These are phyloP conservation scores for Sphaerulina populicola DNA, from an alignment of 2,329 filamentous ascomycete species.

Conservation along the genomic window DNA sequence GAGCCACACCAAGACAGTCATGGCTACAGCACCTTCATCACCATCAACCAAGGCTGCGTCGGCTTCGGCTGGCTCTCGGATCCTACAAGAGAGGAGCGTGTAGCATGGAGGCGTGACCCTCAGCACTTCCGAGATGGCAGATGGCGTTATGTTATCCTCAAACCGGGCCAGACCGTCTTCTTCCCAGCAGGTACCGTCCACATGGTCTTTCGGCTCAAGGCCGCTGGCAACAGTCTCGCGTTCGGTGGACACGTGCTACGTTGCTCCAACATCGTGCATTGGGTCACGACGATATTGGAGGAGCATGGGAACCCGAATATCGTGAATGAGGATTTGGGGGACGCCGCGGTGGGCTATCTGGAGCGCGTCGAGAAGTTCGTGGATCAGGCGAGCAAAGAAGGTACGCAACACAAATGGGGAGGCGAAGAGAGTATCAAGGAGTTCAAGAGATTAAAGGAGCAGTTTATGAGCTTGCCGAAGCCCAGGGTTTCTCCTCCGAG, in stretches of 20 bases:
- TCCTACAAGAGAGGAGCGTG: conserved; percentile 24
- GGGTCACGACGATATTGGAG: conserved; percentile 41
- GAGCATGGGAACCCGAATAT: conserved; percentile 38
- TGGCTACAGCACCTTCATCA: conserved; percentile 32
- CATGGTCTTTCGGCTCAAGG: conserved; percentile 30
- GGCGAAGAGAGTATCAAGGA: conserved; percentile 22
- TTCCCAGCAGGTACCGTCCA: conserved; percentile 31
- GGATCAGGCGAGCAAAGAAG: conserved; percentile 21
- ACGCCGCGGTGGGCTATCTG: conserved; percentile 30
- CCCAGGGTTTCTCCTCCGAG: neutral
- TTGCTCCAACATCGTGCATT: conserved; percentile 34
- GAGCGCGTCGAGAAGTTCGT: conserved; percentile 28
- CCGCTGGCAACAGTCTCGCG: conserved; percentile 27
- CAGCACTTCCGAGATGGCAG: conserved; percentile 19
- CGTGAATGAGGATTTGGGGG: conserved; percentile 40
- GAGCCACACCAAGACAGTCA: conserved; percentile 32
- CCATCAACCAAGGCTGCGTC: conserved; percentile 27
- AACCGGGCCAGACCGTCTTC: conserved; percentile 29
- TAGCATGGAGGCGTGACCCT: conserved; percentile 21
- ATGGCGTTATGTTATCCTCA: conserved; percentile 29
- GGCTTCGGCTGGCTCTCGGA: conserved; percentile 30
- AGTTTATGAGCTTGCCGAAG: conserved; percentile 18
- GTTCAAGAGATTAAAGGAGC: conserved; percentile 26
- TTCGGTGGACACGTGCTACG: conserved; percentile 31
- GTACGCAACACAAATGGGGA: conserved; percentile 26